These are phyloP conservation scores for Cladosporium oxysporum DNA, from an alignment of 2,329 filamentous ascomycete species.

Conservation along the genomic window DNA sequence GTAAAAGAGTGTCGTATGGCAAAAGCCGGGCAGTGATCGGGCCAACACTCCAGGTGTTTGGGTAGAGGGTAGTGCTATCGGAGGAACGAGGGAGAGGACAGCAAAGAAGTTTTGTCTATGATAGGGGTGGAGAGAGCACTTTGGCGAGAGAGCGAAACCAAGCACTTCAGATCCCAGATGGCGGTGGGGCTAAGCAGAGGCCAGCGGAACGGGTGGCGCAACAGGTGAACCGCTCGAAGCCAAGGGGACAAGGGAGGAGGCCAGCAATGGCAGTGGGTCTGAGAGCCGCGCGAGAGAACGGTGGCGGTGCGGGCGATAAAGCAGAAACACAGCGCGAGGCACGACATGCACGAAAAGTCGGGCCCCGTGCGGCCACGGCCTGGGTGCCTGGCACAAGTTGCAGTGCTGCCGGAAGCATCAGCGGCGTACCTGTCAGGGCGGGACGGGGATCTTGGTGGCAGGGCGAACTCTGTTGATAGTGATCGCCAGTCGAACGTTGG, in stretches of 20 bases:
- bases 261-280: slow-evolving; percentile 4
- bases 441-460: slow-evolving; percentile 17
- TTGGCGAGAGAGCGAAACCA: slow-evolving; percentile 4
- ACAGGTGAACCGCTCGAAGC: slow-evolving; percentile 17
- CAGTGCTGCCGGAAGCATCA: slow-evolving; percentile 18
- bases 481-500: slow-evolving; percentile 19
- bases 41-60: slow-evolving; percentile 19
- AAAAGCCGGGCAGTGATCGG: slow-evolving; percentile 14
- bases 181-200: slow-evolving; percentile 20
- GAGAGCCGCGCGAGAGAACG: neutral
- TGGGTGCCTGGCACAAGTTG: slow-evolving; percentile 3
- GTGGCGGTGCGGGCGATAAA: slow-evolving; percentile 19
- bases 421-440: slow-evolving; percentile 11
- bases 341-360: slow-evolving; percentile 18
- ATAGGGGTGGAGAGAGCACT: slow-evolving; percentile 17
- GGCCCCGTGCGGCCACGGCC: slow-evolving; percentile 10
- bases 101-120: slow-evolving; percentile 21
- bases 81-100: slow-evolving; percentile 15
- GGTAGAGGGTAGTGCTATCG: slow-evolving; percentile 15
- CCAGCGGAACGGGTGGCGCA: slow-evolving; percentile 20
- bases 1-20: slow-evolving; percentile 20
- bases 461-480: slow-evolving; percentile 19
- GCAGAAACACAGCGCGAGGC: slow-evolving; percentile 10
- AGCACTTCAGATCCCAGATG: slow-evolving; percentile 21
- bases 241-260: slow-evolving; percentile 13